Evolutionary conservation across 164 flowering plant genomes (phyloP).

Genomic region (Kalanchoe fedtschenkoi): DNA sequence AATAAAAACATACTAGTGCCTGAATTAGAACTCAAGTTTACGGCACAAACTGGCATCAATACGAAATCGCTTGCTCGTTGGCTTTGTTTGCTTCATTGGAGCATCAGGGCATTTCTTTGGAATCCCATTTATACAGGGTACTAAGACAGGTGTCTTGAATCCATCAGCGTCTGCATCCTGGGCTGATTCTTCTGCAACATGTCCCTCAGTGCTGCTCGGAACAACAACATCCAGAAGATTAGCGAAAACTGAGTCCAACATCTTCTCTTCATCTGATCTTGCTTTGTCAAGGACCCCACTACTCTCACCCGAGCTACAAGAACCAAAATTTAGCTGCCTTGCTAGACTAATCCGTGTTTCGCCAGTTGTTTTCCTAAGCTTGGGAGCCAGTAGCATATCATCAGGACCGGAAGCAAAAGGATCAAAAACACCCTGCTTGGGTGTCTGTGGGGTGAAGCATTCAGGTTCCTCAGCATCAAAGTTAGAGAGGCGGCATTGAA

Average conservation of each 20-base stretch:
- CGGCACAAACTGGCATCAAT: slow-evolving; percentile 34
- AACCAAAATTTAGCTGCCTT: slow-evolving; percentile 31
- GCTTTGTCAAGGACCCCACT: slow-evolving; percentile 4
- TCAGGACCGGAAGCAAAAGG: slow-evolving; percentile 70
- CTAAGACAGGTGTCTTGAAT: slow-evolving; percentile 29
- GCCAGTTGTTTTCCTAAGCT: slow-evolving; percentile 19
- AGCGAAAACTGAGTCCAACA: slow-evolving; percentile 34
- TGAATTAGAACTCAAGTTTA: slow-evolving; percentile 48
- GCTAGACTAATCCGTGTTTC: slow-evolving; percentile 17
- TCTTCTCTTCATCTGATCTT: slow-evolving; percentile 25
- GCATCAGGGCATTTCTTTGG: slow-evolving; percentile 68
- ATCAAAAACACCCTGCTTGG: slow-evolving; percentile 44
- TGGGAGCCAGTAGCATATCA: slow-evolving; percentile 40
- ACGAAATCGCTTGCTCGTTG: slow-evolving; percentile 12
- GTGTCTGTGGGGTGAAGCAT: slow-evolving; percentile 34
- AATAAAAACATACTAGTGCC: neutral
- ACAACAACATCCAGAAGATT: slow-evolving; percentile 38
- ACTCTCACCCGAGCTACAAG: neutral
- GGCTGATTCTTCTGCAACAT: slow-evolving; percentile 13
- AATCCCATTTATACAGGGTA: slow-evolving; percentile 17
- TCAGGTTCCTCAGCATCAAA: neutral
- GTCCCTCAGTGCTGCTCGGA: slow-evolving; percentile 23
- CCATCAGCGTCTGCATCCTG: slow-evolving; percentile 12
- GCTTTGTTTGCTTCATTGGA: slow-evolving; percentile 30
- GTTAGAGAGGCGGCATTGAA: neutral